Conservation (phyloP, 2,329 filamentous ascomycete genomes). For the Aspergillus calidoustus region DNA sequence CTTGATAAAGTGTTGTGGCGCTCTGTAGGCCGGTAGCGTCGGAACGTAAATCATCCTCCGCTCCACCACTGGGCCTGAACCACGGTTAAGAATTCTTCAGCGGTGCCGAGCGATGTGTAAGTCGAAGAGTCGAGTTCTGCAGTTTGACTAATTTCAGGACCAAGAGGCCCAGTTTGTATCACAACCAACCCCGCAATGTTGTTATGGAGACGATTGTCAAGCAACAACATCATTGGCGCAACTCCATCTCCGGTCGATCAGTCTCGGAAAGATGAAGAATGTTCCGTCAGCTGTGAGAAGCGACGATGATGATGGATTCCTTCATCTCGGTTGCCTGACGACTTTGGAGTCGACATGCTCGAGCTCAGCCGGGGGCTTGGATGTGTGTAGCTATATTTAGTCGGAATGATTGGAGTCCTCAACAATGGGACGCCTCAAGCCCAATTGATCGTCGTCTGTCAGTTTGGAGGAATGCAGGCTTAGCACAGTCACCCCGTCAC, state of each 20-base stretch:
- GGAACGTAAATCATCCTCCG: constrained; percentile 9
- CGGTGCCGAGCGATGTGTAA: not conserved
- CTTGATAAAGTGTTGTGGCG: not conserved
- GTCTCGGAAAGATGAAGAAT: not conserved
- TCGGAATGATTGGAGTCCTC: not conserved
- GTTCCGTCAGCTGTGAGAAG: not conserved
- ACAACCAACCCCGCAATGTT: not conserved
- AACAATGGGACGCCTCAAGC: not conserved
- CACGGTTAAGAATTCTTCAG: not conserved
- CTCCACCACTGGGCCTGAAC: not conserved
- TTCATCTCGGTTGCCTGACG: not conserved
- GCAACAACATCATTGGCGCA: not conserved
- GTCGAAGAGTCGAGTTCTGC: not conserved
- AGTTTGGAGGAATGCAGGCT: not conserved
- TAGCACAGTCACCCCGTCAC: not conserved
- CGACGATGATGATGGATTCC: not conserved
- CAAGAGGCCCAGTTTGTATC: not conserved
- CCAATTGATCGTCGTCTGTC: not conserved
- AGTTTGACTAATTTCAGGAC: not conserved
- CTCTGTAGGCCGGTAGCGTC: not conserved
- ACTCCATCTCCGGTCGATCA: not conserved
- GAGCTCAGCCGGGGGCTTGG: too few species aligned
- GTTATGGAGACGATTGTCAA: not conserved
- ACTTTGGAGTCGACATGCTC: not conserved
- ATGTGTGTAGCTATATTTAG: not conserved